Conservation (phyloP, 352 stramenopile species). For the Globisporangium nunn region DNA sequence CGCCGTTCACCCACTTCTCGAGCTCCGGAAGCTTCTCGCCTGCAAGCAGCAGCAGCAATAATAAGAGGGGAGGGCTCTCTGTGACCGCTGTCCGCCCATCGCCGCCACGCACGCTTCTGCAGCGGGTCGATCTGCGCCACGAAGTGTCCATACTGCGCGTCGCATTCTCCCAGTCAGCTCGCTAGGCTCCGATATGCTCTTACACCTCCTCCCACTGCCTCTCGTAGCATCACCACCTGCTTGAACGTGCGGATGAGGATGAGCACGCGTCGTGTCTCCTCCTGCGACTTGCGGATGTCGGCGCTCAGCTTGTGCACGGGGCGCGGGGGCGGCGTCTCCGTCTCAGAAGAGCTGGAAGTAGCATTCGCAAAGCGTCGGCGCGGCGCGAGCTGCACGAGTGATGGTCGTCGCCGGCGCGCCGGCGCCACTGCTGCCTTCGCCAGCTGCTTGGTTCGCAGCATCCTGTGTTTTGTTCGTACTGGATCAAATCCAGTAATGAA, state of each 20-base stretch:
- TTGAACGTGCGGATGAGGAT: slow-evolving; percentile 86
- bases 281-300: slow-evolving; percentile 77
- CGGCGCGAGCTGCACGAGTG: too few relatives aligned
- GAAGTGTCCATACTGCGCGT: slow-evolving; percentile 68
- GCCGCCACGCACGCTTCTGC: slow-evolving; percentile 44
- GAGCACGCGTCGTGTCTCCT: slow-evolving; percentile 77
- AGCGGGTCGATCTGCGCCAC: slow-evolving; percentile 85
- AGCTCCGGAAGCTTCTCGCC: slow-evolving; percentile 78
- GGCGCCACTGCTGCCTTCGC: too few relatives aligned
- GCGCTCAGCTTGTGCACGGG: slow-evolving; percentile 61
- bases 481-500: neutral
- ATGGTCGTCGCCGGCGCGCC: too few relatives aligned
- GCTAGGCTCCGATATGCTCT: too few relatives aligned
- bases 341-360: too few relatives aligned
- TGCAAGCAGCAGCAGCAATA: slow-evolving; percentile 9
- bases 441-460: too few relatives aligned
- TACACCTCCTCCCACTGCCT: too few relatives aligned
- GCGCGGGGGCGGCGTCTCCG: neutral
- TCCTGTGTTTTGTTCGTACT: too few relatives aligned
- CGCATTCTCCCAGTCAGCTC: neutral
- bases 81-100: neutral
- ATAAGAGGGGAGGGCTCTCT: neutral
- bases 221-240: slow-evolving; percentile 24
- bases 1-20: slow-evolving; percentile 80
- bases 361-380: too few relatives aligned